These are phyloP conservation scores for Pyrenophora seminiperda DNA, from an alignment of 2,329 filamentous ascomycete species.

Conservation along the genomic window DNA sequence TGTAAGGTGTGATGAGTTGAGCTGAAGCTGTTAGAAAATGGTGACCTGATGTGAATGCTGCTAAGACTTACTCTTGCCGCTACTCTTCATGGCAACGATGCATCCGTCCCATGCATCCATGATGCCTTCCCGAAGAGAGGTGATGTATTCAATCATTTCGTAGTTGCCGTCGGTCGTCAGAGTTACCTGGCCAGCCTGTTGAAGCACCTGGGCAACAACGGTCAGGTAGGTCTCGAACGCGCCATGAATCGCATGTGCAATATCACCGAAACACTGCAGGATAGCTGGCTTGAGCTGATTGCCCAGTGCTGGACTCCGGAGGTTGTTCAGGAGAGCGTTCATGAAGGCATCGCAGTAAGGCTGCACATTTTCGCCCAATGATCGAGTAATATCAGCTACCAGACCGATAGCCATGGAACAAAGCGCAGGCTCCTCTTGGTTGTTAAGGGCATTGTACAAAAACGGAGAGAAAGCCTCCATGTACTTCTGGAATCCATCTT, in stretches of 20 bases:
- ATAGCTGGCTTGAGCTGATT: conserved; percentile 99
- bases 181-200: conserved; percentile 86
- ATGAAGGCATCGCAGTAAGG: conserved; percentile 97
- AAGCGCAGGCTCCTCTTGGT: conserved; percentile 91
- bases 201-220: conserved; percentile 90
- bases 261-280: conserved; percentile 96
- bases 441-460: conserved; percentile 90
- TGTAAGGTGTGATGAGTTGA: conserved; percentile 73
- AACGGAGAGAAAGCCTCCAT: conserved; percentile 95
- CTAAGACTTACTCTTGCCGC: conserved; percentile 69
- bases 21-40: conserved; percentile 56
- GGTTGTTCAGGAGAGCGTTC: conserved; percentile 94
- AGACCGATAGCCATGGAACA: conserved; percentile 98
- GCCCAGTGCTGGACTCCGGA: conserved; percentile 83
- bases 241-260: conserved; percentile 89
- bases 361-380: conserved; percentile 85
- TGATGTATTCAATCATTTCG: conserved; percentile 96
- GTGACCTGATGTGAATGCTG: not conserved
- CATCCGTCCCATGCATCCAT: conserved; percentile 99
- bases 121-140: conserved; percentile 93
- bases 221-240: conserved; percentile 92
- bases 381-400: conserved; percentile 93
- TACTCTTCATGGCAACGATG: conserved; percentile 88
- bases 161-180: conserved; percentile 80
- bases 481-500: conserved; percentile 93